Conservation (phyloP, 768 basidiomycete genomes). For the Russula sp. region DNA sequence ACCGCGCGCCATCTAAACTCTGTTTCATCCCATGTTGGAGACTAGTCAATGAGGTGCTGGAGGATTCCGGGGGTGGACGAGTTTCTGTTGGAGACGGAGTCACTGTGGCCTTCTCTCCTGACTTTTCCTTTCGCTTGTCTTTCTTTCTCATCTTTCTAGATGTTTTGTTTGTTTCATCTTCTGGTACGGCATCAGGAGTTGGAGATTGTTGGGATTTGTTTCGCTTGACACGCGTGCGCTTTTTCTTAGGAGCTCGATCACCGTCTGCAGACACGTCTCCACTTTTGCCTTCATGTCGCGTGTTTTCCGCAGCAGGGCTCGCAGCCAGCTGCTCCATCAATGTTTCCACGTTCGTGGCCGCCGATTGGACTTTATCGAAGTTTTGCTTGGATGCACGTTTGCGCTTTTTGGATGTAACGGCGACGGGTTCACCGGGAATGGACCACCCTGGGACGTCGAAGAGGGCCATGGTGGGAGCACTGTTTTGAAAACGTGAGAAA, state of each 20-base stretch:
- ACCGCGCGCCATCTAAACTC: constrained; percentile 81
- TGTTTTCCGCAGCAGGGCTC: constrained; percentile 29
- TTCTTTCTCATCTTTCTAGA: constrained; percentile 15
- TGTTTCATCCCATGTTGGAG: constrained; percentile 78
- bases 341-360: constrained; percentile 58
- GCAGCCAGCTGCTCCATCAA: constrained; percentile 49
- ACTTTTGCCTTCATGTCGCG: not conserved
- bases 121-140: constrained; percentile 3
- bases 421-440: constrained; percentile 43
- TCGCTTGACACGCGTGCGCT: constrained; percentile 2
- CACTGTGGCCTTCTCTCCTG: not conserved
- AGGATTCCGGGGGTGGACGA: constrained; percentile 10
- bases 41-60: constrained; percentile 49
- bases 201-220: constrained; percentile 7
- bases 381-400: constrained; percentile 46
- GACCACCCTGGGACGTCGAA: constrained; percentile 74
- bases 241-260: constrained; percentile 2
- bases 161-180: not conserved
- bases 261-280: not conserved
- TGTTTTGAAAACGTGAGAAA: not conserved
- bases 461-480: constrained; percentile 40
- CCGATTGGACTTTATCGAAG: constrained; percentile 38
- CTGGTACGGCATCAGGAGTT: not conserved
- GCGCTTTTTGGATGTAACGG: constrained; percentile 42
- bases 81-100: not conserved